Base-by-base conservation (phyloP, 2,329 filamentous ascomycete species). In the Helminthosporium solani region DNA sequence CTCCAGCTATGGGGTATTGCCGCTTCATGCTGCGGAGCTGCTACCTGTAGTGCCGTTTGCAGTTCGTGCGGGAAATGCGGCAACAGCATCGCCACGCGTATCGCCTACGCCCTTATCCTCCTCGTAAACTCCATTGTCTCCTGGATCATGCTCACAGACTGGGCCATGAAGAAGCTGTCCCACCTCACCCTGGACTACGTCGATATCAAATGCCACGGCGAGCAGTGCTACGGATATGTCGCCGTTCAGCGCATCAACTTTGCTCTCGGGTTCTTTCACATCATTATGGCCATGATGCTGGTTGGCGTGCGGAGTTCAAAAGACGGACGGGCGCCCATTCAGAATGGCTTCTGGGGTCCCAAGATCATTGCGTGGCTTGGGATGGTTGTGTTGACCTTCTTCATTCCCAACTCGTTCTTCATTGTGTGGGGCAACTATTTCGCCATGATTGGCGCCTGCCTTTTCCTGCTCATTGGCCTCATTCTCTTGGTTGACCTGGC, bases 281-380 rank as follows among this genome's bases (percentile, higher is more conserved):
- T 95, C 37, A 79, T 96, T 53, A 83, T 97, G 59, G 90, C 89
- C 3, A 75, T 90, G 39, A 79, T 96, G 50, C 80, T 99, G 35
- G 78, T 97, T 44, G 94, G 94, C 41, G 90, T 99, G 41, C 83
- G 82, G 42, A 90, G 85, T 38, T 94, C 91, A 19, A 94, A 88
- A 70, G 88, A 95, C 68, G 87, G 87, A 35, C 86, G 94, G 54
- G 91, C 94, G 2, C 81, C 84, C 15, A 81, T 99, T 43, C 94
- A 99, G 68, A 99, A 99, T 73, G 94, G 92, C n/a, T 99, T 90
- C 73, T 99, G 94, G 94, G 94, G 91, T 1, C 94, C 94, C 36
- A 99, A 99, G 75, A 80, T 99, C 47, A 82, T 96, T 49, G 83
- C 85, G 42, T 99, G 94, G 94, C 67, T 96, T 40, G 83, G 79